A percentile compares a stretch with the other conserved stretches of the same genome.
Conservation (phyloP, 805 yeast genomes). For the Suhomyces tanzawaensis region DNA sequence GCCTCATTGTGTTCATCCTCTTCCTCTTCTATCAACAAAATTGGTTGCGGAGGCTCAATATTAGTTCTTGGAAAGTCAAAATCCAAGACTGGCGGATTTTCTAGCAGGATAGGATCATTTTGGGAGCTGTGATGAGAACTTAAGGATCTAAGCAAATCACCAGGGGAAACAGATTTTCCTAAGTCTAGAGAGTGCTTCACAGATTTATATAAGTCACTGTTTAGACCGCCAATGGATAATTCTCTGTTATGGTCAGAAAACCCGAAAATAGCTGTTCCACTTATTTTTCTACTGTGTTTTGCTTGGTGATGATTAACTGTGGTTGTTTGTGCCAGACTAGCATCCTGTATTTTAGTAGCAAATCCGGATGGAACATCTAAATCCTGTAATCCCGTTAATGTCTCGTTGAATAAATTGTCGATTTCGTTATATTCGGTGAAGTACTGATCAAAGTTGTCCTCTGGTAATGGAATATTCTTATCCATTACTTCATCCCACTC, state of each 20-base stretch:
- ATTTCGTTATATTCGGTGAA: constrained; percentile 46
- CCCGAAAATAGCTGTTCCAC: constrained; percentile 84
- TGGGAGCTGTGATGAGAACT: constrained; percentile 2
- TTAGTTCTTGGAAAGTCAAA: constrained; percentile 10
- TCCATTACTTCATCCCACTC: constrained; percentile 29
- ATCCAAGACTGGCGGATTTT: constrained; percentile 5
- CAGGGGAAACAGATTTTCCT: constrained; percentile 34
- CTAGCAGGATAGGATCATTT: constrained; percentile 1
- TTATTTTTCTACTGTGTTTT: constrained; percentile 56
- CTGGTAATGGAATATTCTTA: constrained; percentile 43
- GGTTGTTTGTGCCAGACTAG: constrained; percentile 8
- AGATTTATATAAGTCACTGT: constrained; percentile 21
- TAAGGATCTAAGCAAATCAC: constrained; percentile 26
- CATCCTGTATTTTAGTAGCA: constrained; percentile 15
- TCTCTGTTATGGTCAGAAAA: constrained; percentile 62
- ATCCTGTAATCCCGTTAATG: constrained; percentile 56
- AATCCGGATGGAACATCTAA: constrained; percentile 59
- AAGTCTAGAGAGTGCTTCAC: constrained; percentile 20
- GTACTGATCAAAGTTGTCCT: constrained; percentile 52
- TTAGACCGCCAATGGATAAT: constrained; percentile 55
- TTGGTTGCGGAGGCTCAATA: constrained; percentile 20
- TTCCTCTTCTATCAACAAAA: constrained; percentile 28
- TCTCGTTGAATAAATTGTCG: constrained; percentile 55
- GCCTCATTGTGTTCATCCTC: constrained; percentile 15
- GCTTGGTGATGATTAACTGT: constrained; percentile 12